Evolutionary conservation across 2,329 filamentous ascomycete genomes (phyloP), one percentile per base, ranked within the genome.

Genomic region (Colletotrichum tropicicola): DNA sequence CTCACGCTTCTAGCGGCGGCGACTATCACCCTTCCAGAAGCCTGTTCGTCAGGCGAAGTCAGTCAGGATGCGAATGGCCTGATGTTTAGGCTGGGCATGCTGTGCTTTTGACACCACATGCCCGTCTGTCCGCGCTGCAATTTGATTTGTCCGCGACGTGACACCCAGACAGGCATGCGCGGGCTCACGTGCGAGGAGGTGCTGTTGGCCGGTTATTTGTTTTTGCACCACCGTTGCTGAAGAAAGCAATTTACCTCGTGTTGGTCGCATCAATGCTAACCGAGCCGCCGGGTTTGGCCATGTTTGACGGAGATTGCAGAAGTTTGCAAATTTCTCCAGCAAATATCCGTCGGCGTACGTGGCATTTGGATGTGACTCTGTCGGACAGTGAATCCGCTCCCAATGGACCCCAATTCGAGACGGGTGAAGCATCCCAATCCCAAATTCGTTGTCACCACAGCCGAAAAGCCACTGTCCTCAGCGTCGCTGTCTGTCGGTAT

Each of bases 11-110:
- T 47, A 27, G 28, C 43, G 41, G 28, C 43, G 41, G 28, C 53
- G 9, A 12, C 30, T 23, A 19, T 25, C 10, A 12, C 32, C 35
- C 25, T 51, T 52, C 45, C 44, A 52, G 45, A 63, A 58, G 54
- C 28, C 43, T 43, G 43, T 51, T 51, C 49, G 48, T 43, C 32
- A 32, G 35, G 28, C 51, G 49, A 43, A 21, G 21, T 43, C 35
- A 32, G 32, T 51, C 28, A 60, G 23, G 57, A 61, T 55, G 57
- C 35, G 19, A 49, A 49, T 65, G 61, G 49, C 32, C 35, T 61
- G 61, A 65, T 39, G 35, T 44, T 32, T 12, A 10, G 55, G 15
- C 39, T 39, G 21, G 23, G n/a, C n/a, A 28, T 43, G 13, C 47
- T 54, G 30, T 9, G 10, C n/a, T 43, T 54, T 35, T 39, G 39